phyloP scores from a whole-genome alignment of 768 basidiomycete species.

The Termitomyces heimii region DNA sequence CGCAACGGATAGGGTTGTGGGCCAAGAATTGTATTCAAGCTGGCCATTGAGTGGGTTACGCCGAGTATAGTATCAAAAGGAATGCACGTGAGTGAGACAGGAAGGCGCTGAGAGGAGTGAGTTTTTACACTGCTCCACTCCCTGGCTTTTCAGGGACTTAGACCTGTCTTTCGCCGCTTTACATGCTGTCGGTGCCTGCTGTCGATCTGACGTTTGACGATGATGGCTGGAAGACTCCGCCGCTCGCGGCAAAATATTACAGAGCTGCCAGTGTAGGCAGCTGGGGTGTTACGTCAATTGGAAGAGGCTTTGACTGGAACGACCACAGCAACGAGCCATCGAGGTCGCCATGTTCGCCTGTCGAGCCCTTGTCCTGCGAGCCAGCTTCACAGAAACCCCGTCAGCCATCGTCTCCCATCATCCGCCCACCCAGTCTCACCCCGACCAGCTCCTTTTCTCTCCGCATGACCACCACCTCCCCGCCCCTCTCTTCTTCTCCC shows the following conservation, averaged over 20 bases:
- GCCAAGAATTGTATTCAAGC: not conserved
- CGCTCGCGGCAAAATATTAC: slow-evolving; percentile 44
- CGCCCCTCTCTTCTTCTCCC: slow-evolving; percentile 26
- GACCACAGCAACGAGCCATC: slow-evolving; percentile 27
- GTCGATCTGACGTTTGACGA: slow-evolving; percentile 64
- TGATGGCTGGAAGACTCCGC: slow-evolving; percentile 60
- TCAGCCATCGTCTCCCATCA: slow-evolving; percentile 5
- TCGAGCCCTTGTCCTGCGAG: slow-evolving; percentile 14
- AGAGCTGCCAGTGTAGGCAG: slow-evolving; percentile 66
- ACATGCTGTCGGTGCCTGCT: slow-evolving; percentile 55
- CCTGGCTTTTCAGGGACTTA: slow-evolving; percentile 1
- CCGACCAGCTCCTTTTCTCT: slow-evolving; percentile 19
- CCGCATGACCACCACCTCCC: slow-evolving; percentile 21
- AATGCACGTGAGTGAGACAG: slow-evolving; percentile 7
- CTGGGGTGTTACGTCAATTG: slow-evolving; percentile 83
- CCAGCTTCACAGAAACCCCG: slow-evolving; percentile 24
- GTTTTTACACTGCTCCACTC: slow-evolving; percentile 7
- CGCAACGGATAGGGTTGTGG: not conserved
- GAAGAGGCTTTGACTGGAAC: slow-evolving; percentile 77
- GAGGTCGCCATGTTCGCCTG: slow-evolving; percentile 13
- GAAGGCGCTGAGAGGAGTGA: not conserved
- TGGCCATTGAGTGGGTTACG: not conserved
- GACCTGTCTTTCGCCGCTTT: slow-evolving; percentile 13
- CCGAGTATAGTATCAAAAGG: not conserved
- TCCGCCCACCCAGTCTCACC: slow-evolving; percentile 1